A percentile compares a stretch with the other conserved stretches of the same genome.
These are phyloP conservation scores for Paraphoma sp. DNA, from an alignment of 2,329 filamentous ascomycete species.

Conservation along the genomic window DNA sequence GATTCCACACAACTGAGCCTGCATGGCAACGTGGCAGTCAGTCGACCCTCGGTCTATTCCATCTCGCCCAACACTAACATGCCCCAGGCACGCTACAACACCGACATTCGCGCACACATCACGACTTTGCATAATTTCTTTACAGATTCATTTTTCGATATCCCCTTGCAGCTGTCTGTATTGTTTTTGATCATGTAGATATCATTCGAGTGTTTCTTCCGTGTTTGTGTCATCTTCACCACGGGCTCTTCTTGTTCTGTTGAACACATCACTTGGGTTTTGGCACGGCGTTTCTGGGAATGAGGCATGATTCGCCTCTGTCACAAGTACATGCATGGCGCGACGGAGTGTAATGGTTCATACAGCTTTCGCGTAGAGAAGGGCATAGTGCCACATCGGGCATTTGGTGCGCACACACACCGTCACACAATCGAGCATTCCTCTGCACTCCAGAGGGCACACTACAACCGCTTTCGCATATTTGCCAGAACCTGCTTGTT, in stretches of 20 bases:
- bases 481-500: not conserved
- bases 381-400: not conserved
- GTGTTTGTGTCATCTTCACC: constrained; percentile 9
- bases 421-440: not conserved
- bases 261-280: constrained; percentile 4
- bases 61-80: constrained; percentile 1
- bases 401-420: not conserved
- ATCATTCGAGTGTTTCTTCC: constrained; percentile 10
- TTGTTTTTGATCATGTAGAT: constrained; percentile 20
- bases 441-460: not conserved
- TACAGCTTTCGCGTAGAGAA: not conserved
- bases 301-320: constrained; percentile 3
- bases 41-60: not conserved
- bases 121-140: constrained; percentile 21
- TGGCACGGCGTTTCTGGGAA: constrained; percentile 3
- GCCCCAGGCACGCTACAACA: constrained; percentile 3
- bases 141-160: constrained; percentile 24
- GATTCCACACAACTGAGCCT: constrained; percentile 36
- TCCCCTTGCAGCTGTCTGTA: constrained; percentile 20
- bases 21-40: constrained; percentile 11
- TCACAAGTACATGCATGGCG: constrained; percentile 1
- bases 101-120: constrained; percentile 3
- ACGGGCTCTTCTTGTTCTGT: not conserved
- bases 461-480: not conserved
- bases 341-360: not conserved